Base-by-base conservation (phyloP, 129 eudicot species). In the Logfia minima region DNA sequence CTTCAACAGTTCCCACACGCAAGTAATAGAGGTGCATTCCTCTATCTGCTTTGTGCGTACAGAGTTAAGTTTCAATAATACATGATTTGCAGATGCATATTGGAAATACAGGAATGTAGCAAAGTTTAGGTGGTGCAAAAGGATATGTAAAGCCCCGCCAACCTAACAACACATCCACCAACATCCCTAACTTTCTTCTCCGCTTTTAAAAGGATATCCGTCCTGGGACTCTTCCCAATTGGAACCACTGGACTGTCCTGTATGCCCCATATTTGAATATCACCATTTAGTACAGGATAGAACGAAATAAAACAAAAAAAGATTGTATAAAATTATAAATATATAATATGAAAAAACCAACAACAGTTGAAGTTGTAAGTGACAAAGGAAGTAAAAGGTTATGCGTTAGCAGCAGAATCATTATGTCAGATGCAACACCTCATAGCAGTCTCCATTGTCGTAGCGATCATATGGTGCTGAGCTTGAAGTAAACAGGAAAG, bases 71-170 rank as follows among this genome's bases (percentile, higher is more conserved):
- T 35, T 45, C 5, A 31, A 76, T 32, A 22, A 59, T 51, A 56
- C 31, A 39, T 70, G 72, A 67, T 34, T 78, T 29, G 17, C 34
- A 41, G 8, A 78, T n/a, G 26, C 68, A 58, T 34, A 26, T 66
- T 60, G 48, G 51, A 79, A 55, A 52, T 10, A 22, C 28, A 18
- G n/a, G 41, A 39, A 77, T 18, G 37, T 23, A 56, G 69, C 35
- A 41, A 19, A 39, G 23, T 56, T 71, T 22, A 66, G 53, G 53
- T 45, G 37, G 68, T 9, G 31, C 68, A 53, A 82, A 89, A 89
- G 98, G 97, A 93, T 93, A 93, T 93, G 76, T 94, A 94, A 71
- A 94, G 98, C 76, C 98, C 98, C 17, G 97, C 98, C 86, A 94
- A 75, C 86, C 98, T 86, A 75, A 94, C 86, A 60, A 90, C 97